A percentile compares a stretch with the other conserved stretches of the same genome.
Conservation (phyloP, 139 green algal species). For the Asterochloris erici region DNA sequence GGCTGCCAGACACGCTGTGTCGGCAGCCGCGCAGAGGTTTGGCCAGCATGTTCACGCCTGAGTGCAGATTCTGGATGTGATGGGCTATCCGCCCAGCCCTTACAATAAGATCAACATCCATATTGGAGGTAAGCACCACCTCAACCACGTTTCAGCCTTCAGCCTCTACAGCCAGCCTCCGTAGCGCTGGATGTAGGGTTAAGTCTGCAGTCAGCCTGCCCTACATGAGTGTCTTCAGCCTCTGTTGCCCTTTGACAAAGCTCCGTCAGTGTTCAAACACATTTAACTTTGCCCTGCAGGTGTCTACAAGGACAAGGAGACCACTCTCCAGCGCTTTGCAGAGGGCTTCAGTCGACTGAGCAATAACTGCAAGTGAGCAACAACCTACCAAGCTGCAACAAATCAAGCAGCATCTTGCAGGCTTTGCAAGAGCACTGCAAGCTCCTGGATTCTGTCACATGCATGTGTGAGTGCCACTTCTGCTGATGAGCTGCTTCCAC, state of each 20-base stretch:
- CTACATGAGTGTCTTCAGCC: neutral
- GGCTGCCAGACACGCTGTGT: neutral
- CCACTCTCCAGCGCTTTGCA: slow-evolving; percentile 54
- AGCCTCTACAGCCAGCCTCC: too few species aligned
- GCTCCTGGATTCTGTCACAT: too few species aligned
- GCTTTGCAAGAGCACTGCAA: too few species aligned
- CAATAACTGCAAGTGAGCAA: slow-evolving; percentile 30
- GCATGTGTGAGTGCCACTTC: too few species aligned
- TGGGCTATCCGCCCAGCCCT: slow-evolving; percentile 51
- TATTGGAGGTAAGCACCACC: slow-evolving; percentile 34
- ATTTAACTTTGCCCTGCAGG: neutral
- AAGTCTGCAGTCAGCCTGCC: neutral
- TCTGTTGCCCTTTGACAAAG: neutral
- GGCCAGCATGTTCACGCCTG: neutral
- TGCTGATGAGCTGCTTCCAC: too few species aligned
- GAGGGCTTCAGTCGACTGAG: slow-evolving; percentile 37
- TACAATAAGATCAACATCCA: slow-evolving; percentile 85
- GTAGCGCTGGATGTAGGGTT: neutral
- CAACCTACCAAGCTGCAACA: too few species aligned
- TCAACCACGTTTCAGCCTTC: too few species aligned
- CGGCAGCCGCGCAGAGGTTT: neutral
- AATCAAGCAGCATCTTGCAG: too few species aligned
- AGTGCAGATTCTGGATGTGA: slow-evolving; percentile 58
- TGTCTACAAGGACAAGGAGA: slow-evolving; percentile 49
- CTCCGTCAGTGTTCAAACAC: neutral